These are phyloP conservation scores for Hemileccinum impolitum DNA, from an alignment of 768 basidiomycete species.

Conservation along the genomic window DNA sequence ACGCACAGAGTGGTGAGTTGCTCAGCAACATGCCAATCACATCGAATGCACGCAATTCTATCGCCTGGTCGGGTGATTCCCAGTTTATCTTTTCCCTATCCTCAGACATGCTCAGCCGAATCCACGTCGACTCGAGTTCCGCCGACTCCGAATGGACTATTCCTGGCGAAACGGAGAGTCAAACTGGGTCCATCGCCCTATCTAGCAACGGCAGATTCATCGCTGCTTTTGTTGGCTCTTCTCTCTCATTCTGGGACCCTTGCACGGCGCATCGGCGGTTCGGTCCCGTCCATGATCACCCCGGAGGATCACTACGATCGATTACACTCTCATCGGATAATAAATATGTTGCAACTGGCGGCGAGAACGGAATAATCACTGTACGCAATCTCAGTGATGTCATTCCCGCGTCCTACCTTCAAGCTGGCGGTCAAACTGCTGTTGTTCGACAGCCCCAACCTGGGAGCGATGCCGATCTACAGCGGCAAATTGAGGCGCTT, in stretches of 20 bases:
- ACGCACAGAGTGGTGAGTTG: neutral
- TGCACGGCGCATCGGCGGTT: neutral
- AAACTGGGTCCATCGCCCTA: neutral
- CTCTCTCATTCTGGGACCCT: constrained; percentile 7
- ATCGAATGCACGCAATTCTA: neutral
- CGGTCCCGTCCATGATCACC: neutral
- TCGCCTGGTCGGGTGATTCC: neutral
- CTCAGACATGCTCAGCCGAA: neutral
- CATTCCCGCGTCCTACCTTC: neutral
- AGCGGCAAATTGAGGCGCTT: no score
- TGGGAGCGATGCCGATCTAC: no score
- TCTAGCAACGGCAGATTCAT: neutral
- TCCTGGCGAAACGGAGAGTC: neutral
- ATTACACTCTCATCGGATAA: constrained; percentile 4
- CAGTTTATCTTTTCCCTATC: neutral
- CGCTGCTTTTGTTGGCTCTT: neutral
- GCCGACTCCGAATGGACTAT: neutral
- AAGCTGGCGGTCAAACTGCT: no score
- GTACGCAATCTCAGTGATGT: neutral
- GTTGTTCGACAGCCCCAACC: no score
- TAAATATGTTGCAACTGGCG: neutral
- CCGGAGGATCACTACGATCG: neutral
- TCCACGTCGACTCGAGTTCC: neutral
- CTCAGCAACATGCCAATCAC: neutral
- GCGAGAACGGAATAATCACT: neutral